A percentile compares a stretch with the other conserved stretches of the same genome.
Evolutionary conservation across 2,329 filamentous ascomycete species (phyloP).

Genomic region (Graphium sp.): DNA sequence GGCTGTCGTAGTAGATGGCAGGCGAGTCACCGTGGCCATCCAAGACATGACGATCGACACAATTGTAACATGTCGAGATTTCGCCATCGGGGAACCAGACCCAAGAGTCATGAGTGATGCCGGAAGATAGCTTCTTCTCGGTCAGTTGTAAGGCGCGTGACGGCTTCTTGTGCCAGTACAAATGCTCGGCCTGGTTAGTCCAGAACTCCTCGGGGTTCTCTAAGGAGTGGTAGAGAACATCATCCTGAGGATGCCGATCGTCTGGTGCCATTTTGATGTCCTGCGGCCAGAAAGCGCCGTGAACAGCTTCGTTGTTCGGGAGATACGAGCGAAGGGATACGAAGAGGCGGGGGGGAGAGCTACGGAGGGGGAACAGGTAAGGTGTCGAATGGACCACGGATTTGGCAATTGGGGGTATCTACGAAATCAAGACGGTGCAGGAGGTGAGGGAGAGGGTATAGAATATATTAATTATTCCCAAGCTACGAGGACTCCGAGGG

Average conservation of each 20-base stretch:
- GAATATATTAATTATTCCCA: no score
- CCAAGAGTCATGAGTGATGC: constrained; percentile 59
- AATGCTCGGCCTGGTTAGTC: constrained; percentile 52
- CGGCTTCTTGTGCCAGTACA: constrained; percentile 71
- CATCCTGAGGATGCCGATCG: constrained; percentile 28
- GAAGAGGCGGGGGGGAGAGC: no score
- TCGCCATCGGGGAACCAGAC: constrained; percentile 81
- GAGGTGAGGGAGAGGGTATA: no score
- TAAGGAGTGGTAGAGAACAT: constrained; percentile 40
- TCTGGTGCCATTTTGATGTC: no score
- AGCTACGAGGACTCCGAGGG: no score
- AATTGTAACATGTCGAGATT: constrained; percentile 86
- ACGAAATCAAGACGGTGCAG: no score
- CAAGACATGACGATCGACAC: constrained; percentile 74
- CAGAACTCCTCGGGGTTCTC: constrained; percentile 59
- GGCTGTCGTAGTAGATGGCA: constrained; percentile 78
- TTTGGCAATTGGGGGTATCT: no score
- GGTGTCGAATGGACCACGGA: no score
- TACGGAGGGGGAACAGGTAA: no score
- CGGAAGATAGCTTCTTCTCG: constrained; percentile 45
- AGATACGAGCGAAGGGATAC: no score
- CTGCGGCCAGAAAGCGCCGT: no score
- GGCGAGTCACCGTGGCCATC: constrained; percentile 56
- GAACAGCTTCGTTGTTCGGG: no score
- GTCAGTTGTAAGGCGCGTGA: constrained; percentile 39